Percentiles rank a stretch among this genome's conserved stretches.
Evolutionary conservation across 352 stramenopile species (phyloP).

Genomic region (Aphanomyces invadans): DNA sequence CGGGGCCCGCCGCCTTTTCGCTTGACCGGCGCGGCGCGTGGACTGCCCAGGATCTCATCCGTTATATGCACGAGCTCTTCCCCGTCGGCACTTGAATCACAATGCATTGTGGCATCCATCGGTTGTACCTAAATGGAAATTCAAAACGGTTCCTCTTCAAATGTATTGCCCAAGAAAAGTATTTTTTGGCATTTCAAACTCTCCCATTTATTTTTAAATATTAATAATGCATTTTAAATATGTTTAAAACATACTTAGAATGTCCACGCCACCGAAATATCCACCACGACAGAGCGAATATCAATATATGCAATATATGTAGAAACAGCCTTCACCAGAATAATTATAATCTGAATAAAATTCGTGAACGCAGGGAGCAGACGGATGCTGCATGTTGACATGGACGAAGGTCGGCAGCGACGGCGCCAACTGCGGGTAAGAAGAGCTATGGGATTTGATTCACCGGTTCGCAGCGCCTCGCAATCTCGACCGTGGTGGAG

Average conservation of each 20-base stretch:
- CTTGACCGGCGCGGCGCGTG: neutral
- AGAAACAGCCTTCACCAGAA: no score
- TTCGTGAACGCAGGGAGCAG: neutral
- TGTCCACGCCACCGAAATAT: no score
- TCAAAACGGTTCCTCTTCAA: neutral
- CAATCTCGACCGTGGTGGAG: slow-evolving; percentile 40
- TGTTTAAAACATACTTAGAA: no score
- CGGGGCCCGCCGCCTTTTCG: slow-evolving; percentile 51
- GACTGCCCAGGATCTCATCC: neutral
- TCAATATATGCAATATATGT: no score
- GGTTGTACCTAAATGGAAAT: neutral
- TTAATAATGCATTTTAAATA: no score
- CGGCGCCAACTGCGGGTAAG: neutral
- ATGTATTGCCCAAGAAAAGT: neutral
- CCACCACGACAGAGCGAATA: no score
- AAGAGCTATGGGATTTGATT: slow-evolving; percentile 39
- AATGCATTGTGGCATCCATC: neutral
- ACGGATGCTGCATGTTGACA: neutral
- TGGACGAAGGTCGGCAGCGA: neutral
- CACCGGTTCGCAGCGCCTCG: slow-evolving; percentile 64
- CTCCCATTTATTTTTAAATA: neutral
- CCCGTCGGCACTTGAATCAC: neutral
- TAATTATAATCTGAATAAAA: no score
- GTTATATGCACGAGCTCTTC: neutral
- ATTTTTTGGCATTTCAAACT: neutral